A percentile compares a stretch with the other conserved stretches of the same genome.
These are phyloP conservation scores for Graphilbum fragrans DNA, from an alignment of 2,329 filamentous ascomycete genomes.

Conservation along the genomic window DNA sequence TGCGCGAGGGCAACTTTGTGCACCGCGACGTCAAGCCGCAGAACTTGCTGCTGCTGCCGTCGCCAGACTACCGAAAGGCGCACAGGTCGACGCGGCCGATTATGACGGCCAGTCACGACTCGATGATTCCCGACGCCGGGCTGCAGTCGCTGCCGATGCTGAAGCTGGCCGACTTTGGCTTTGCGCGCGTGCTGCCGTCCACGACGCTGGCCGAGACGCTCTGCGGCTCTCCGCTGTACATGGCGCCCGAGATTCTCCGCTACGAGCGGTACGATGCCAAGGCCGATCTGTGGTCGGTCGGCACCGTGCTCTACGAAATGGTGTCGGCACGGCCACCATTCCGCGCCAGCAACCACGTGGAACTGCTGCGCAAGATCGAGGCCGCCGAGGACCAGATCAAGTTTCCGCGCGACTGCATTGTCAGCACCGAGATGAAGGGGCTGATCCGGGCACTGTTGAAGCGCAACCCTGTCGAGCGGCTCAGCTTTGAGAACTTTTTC, in stretches of 20 bases:
- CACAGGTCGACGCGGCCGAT: conserved; percentile 54
- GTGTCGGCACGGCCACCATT: conserved; percentile 83
- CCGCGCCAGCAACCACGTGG: conserved; percentile 85
- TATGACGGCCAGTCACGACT: conserved; percentile 65
- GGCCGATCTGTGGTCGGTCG: conserved; percentile 94
- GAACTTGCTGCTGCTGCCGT: conserved; percentile 82
- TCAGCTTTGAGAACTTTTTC: conserved; percentile 83
- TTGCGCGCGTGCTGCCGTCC: conserved; percentile 79
- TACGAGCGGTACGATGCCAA: conserved; percentile 98
- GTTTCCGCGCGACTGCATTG: conserved; percentile 61
- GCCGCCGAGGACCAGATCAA: conserved; percentile 73
- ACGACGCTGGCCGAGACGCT: conserved; percentile 91
- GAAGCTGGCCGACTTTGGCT: conserved; percentile 98
- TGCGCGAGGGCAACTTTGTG: conserved; percentile 75
- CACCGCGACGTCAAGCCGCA: conserved; percentile 97
- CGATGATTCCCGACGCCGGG: conserved; percentile 68
- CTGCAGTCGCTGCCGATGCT: conserved; percentile 83
- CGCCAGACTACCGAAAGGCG: conserved; percentile 55
- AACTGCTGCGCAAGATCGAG: conserved; percentile 85
- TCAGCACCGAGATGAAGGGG: conserved; percentile 66
- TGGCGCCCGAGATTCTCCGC: conserved; percentile 94
- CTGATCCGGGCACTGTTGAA: conserved; percentile 74
- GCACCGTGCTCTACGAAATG: conserved; percentile 94
- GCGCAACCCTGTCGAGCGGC: conserved; percentile 70
- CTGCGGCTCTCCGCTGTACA: conserved; percentile 93